These are phyloP conservation scores for Olyra latifolia DNA, from an alignment of 176 grass and related monocot species.

Conservation along the genomic window DNA sequence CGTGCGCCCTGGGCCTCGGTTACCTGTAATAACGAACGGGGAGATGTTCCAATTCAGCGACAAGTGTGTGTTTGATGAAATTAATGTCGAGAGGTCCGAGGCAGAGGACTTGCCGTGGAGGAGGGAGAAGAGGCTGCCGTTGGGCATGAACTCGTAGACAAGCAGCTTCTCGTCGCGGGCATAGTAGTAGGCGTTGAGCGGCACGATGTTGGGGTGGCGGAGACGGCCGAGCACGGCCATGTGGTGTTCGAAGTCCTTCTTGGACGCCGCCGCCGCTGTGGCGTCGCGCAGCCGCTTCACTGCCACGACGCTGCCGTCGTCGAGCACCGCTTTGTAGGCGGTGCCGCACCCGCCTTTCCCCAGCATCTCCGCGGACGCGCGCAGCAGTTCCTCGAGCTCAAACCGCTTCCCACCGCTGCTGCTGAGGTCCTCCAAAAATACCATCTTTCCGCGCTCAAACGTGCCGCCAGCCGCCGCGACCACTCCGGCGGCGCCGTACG, in stretches of 20 bases:
- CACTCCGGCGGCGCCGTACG: slow-evolving; percentile 51
- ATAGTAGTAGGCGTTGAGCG: slow-evolving; percentile 87
- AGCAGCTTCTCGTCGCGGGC: slow-evolving; percentile 97
- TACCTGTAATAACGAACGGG: slow-evolving; percentile 60
- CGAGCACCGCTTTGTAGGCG: slow-evolving; percentile 87
- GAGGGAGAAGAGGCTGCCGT: slow-evolving; percentile 83
- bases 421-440: slow-evolving; percentile 58
- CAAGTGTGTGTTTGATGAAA: background rate
- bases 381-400: slow-evolving; percentile 87
- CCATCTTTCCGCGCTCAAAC: slow-evolving; percentile 84
- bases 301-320: slow-evolving; percentile 73
- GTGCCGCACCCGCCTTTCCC: slow-evolving; percentile 89
- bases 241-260: slow-evolving; percentile 90
- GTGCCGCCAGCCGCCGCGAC: slow-evolving; percentile 20
- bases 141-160: slow-evolving; percentile 97
- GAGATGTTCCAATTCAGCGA: background rate
- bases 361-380: slow-evolving; percentile 96
- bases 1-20: slow-evolving; percentile 74
- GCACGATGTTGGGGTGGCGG: slow-evolving; percentile 75
- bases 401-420: slow-evolving; percentile 43
- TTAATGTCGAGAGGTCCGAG: background rate
- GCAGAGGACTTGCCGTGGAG: slow-evolving; percentile 59
- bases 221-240: slow-evolving; percentile 70
- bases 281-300: slow-evolving; percentile 88
- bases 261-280: slow-evolving; percentile 39